Conservation (phyloP, 2,329 filamentous ascomycete species). For the Colletotrichum noveboracense region DNA sequence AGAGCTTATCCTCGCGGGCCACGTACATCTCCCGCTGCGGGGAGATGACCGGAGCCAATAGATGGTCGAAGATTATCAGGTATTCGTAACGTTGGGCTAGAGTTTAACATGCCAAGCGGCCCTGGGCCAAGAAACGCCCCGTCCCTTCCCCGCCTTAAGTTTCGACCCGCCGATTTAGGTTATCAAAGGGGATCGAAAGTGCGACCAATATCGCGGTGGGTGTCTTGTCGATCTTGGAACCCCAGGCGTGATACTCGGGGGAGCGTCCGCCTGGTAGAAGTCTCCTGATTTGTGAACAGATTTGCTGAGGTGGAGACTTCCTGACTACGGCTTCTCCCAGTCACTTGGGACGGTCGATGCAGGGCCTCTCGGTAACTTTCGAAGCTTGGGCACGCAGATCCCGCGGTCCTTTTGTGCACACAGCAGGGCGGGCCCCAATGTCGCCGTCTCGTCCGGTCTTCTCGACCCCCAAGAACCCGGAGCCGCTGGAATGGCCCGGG, state of each 20-base stretch:
- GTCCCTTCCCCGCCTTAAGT: neutral
- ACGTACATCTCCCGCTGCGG: slow-evolving; percentile 13
- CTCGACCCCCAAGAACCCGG: neutral
- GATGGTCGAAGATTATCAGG: neutral
- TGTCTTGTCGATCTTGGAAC: neutral
- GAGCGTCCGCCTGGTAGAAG: neutral
- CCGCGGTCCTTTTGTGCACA: neutral
- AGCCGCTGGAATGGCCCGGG: neutral
- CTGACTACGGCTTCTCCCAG: neutral
- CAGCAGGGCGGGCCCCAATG: neutral
- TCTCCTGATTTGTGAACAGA: neutral
- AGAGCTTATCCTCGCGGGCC: neutral
- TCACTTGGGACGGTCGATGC: neutral
- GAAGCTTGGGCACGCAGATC: neutral
- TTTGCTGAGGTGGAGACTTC: neutral
- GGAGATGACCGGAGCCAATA: neutral
- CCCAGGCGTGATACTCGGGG: too few relatives aligned
- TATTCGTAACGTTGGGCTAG: neutral
- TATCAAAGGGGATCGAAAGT: neutral
- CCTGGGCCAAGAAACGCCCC: neutral
- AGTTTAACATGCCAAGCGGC: neutral
- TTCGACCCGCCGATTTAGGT: neutral
- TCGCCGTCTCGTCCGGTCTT: neutral
- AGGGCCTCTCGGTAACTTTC: neutral
- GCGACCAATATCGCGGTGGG: neutral